Evolutionary conservation across 768 basidiomycete species (phyloP).

Genomic region (Panaeolus papilionaceus): DNA sequence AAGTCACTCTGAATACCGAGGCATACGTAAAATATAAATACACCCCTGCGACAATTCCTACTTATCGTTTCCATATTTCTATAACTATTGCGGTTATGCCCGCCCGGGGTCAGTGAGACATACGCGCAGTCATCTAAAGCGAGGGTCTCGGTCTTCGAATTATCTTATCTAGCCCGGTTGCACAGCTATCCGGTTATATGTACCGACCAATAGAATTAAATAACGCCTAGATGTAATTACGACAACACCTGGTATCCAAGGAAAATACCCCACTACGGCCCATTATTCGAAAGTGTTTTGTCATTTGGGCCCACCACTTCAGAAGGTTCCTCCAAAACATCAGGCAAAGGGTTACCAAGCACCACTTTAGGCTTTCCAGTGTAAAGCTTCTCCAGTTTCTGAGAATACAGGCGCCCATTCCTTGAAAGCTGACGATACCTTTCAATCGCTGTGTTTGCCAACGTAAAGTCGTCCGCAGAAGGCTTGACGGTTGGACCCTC

Average conservation of each 20-base stretch:
- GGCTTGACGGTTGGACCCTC: slow-evolving; percentile 32
- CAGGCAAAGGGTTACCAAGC: slow-evolving; percentile 26
- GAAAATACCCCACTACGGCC: not conserved
- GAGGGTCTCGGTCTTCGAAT: not conserved
- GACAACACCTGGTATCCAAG: not conserved
- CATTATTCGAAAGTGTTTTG: slow-evolving; percentile 7
- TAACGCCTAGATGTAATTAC: not conserved
- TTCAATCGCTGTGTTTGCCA: slow-evolving; percentile 40
- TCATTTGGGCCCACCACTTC: not conserved
- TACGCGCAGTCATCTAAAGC: not conserved
- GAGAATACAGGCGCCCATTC: slow-evolving; percentile 48
- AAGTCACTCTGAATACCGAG: not conserved
- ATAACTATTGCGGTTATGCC: not conserved
- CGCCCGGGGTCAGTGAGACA: not conserved
- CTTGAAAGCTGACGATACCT: slow-evolving; percentile 53
- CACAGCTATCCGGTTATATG: not conserved
- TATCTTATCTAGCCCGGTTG: slow-evolving; percentile 2
- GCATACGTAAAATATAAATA: slow-evolving; percentile 6
- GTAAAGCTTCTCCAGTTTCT: slow-evolving; percentile 40
- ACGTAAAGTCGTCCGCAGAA: slow-evolving; percentile 39
- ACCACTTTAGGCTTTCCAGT: slow-evolving; percentile 55
- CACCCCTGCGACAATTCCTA: slow-evolving; percentile 3
- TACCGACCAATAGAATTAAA: not conserved
- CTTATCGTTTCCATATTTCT: not conserved
- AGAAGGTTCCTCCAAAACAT: not conserved